Evolutionary conservation across 441 rosid genomes (phyloP), one percentile per base, ranked within the genome.

Genomic region (Eutrema salsugineum): DNA sequence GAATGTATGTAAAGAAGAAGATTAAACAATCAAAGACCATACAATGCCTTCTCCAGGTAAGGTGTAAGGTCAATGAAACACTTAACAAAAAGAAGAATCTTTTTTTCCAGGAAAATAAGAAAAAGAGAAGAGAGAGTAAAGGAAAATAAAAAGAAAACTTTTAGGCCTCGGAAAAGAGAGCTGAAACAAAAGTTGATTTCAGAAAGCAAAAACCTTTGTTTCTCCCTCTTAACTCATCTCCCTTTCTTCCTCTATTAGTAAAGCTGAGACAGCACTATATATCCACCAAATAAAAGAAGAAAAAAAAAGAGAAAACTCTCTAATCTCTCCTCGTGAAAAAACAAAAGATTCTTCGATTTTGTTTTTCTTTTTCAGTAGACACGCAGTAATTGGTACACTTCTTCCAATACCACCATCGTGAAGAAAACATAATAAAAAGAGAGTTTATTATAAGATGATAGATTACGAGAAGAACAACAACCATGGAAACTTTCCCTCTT

Each of bases 51-150:
- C 67, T 66, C 78, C 33, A 76, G 66, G 66, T 56, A 76, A 76
- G 71, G 66, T 76, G 79, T 35, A 51, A 70, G 79, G 79, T 69
- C 79, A 75, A 62, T 75, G 60, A 62, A 54, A 24, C 70, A 54
- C 56, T 70, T 54, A 70, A 70, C 71, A 72, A 64, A 72, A 63
- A 55, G 63, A 72, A 55, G 33, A 61, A 59, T 56, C 32, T 8
- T 58, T 62, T 57, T 66, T 73, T 56, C 24, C 32, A n/a, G 28
- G 38, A 62, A 71, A 51, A 33, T n/a, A 14, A 30, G 38, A 16
- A 57, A 57, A 38, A 55, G 28, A 35, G 11, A 24, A 24, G 12
- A 19, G 24, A 39, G 20, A 54, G 50, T 42, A 67, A 54, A 67
- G 63, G 15, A 22, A 10, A 19, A n/a, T n/a, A 63, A 42, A 55